phyloP scores from a whole-genome alignment of 1,284 basidiomycete genomes.

The Cutaneotrichosporon cutaneum region DNA sequence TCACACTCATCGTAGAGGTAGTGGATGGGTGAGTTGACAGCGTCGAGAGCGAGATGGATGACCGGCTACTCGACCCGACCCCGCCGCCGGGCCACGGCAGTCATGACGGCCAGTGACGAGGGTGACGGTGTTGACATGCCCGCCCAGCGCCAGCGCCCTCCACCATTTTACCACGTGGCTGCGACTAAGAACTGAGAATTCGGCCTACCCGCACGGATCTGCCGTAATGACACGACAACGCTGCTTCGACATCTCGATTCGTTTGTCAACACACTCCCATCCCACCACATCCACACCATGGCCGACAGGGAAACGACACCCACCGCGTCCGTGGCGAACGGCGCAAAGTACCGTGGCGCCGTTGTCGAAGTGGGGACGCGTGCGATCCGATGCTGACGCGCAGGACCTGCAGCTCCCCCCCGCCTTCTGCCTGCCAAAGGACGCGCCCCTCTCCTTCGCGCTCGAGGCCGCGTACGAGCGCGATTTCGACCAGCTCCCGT shows the following conservation, averaged over 20 bases:
- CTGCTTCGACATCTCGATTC: neutral
- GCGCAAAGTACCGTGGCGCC: slow-evolving; percentile 71
- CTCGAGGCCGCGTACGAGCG: slow-evolving; percentile 83
- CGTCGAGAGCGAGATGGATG: neutral
- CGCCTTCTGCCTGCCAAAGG: slow-evolving; percentile 74
- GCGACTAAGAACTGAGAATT: neutral
- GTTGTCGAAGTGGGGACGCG: slow-evolving; percentile 60
- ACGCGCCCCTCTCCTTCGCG: slow-evolving; percentile 68
- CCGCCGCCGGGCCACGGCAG: neutral
- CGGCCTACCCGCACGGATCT: neutral
- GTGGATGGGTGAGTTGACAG: neutral
- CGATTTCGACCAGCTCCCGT: slow-evolving; percentile 89
- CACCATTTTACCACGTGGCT: no score
- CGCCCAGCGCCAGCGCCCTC: no score
- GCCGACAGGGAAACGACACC: slow-evolving; percentile 46
- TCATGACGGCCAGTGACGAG: neutral
- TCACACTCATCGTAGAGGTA: slow-evolving; percentile 16
- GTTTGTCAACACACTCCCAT: neutral
- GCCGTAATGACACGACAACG: neutral
- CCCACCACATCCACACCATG: slow-evolving; percentile 16
- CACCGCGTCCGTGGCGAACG: slow-evolving; percentile 30
- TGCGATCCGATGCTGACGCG: neutral
- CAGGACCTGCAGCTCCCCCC: slow-evolving; percentile 86
- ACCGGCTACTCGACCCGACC: no score
- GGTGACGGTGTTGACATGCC: no score